Conservation (phyloP, 345 rosid genomes). For the Punica granatum region DNA sequence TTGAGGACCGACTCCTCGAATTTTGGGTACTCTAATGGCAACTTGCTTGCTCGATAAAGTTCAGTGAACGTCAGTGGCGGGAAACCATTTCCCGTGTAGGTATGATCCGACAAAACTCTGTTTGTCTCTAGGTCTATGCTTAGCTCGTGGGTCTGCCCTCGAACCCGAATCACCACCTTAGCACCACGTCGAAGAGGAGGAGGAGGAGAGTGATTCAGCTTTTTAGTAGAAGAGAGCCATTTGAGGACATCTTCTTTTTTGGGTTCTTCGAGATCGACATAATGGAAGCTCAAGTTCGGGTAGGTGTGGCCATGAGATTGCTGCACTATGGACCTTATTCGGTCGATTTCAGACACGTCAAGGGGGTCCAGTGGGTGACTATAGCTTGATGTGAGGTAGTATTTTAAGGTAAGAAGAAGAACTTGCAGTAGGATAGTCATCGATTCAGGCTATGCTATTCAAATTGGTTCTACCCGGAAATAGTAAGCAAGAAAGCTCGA, state of each 20-base stretch:
- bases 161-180: conserved; percentile 48
- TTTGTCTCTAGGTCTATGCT: conserved; percentile 30
- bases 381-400: neutral
- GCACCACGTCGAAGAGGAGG: conserved; percentile 33
- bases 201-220: neutral
- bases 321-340: conserved; percentile 30
- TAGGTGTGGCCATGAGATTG: conserved; percentile 29
- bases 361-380: conserved; percentile 70
- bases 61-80: conserved; percentile 55
- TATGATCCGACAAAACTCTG: conserved; percentile 2
- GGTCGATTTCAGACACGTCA: conserved; percentile 44
- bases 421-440: neutral
- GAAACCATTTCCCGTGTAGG: conserved; percentile 46
- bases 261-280: conserved; percentile 67
- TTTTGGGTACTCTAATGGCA: conserved; percentile 40
- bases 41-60: conserved; percentile 37
- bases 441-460: neutral
- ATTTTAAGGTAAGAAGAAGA: neutral
- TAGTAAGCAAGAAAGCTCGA: neutral
- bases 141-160: conserved; percentile 43
- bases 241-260: conserved; percentile 44
- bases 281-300: conserved; percentile 51
- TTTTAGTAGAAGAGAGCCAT: conserved; percentile 29
- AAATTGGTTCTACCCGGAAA: neutral
- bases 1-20: conserved; percentile 29